These are phyloP conservation scores for Phoenix dactylifera DNA, from an alignment of 176 grass and related monocot genomes.

Conservation along the genomic window DNA sequence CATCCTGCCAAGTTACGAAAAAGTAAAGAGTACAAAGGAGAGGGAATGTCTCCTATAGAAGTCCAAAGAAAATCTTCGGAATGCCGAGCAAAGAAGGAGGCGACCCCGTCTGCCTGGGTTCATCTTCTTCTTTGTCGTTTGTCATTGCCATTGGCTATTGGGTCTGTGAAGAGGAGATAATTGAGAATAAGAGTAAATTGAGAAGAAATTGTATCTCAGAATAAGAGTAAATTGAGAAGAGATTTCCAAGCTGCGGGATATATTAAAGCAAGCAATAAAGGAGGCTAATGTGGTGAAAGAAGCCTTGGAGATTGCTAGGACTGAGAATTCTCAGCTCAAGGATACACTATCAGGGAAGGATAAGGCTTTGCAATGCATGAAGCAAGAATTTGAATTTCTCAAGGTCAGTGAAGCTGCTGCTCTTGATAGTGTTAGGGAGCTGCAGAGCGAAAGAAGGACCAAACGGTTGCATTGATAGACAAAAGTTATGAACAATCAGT, in stretches of 20 bases:
- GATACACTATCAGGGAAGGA: slow-evolving; percentile 52
- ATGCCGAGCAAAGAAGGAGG: too few relatives aligned
- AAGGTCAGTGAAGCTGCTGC: slow-evolving; percentile 89
- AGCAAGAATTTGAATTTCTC: slow-evolving; percentile 77
- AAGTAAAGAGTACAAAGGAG: too few relatives aligned
- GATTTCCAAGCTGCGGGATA: slow-evolving; percentile 67
- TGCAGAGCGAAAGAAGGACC: slow-evolving; percentile 23
- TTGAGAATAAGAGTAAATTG: too few relatives aligned
- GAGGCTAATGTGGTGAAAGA: slow-evolving; percentile 63
- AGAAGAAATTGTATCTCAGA: neutral
- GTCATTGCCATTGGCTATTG: too few relatives aligned
- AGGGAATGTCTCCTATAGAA: too few relatives aligned
- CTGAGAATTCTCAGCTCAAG: slow-evolving; percentile 55
- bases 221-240: slow-evolving; percentile 52
- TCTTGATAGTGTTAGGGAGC: slow-evolving; percentile 72
- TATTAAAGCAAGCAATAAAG: slow-evolving; percentile 85
- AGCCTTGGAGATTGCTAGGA: slow-evolving; percentile 42
- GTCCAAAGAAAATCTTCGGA: too few relatives aligned
- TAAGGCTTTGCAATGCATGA: slow-evolving; percentile 42
- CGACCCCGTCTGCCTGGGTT: too few relatives aligned
- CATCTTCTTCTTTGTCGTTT: too few relatives aligned
- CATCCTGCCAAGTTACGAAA: too few relatives aligned
- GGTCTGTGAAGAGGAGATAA: too few relatives aligned
- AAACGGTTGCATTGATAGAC: too few relatives aligned
- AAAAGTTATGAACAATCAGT: too few relatives aligned